Evolutionary conservation across 805 yeast species (phyloP).

Genomic region (Kazachstania psychrophila): DNA sequence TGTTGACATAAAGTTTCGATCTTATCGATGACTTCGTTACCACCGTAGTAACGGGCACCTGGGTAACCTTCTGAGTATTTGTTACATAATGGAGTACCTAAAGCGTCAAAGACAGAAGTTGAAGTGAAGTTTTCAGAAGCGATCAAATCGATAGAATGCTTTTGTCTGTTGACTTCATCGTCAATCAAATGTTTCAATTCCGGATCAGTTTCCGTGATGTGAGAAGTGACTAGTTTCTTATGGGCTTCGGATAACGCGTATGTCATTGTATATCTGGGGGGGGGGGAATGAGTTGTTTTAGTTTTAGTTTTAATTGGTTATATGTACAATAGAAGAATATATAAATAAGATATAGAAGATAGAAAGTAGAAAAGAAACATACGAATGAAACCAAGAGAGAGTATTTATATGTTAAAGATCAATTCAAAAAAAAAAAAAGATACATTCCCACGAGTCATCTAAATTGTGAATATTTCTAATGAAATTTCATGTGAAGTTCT

Average conservation of each 20-base stretch:
- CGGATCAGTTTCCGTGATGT: conserved; percentile 57
- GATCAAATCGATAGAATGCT: conserved; percentile 84
- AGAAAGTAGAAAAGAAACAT: too few relatives aligned
- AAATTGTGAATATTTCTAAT: too few relatives aligned
- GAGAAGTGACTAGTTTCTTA: conserved; percentile 54
- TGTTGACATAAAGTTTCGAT: conserved; percentile 88
- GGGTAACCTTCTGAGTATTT: conserved; percentile 99
- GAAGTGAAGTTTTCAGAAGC: conserved; percentile 98
- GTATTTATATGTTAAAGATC: too few relatives aligned
- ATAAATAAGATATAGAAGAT: too few relatives aligned
- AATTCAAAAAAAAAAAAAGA: too few relatives aligned
- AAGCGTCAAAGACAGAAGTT: conserved; percentile 88
- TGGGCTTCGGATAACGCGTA: conserved; percentile 65
- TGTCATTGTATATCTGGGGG: conserved; percentile 32
- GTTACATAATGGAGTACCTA: conserved; percentile 97
- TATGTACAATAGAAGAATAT: too few relatives aligned
- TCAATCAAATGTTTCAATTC: conserved; percentile 64
- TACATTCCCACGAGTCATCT: too few relatives aligned
- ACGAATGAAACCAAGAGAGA: too few relatives aligned
- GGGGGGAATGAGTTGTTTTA: too few relatives aligned
- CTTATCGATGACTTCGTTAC: conserved; percentile 93
- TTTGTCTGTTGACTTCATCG: conserved; percentile 85
- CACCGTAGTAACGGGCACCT: conserved; percentile 98
- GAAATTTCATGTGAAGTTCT: too few relatives aligned
- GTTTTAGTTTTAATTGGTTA: not conserved